These are phyloP conservation scores for Leptographium galeiforme DNA, from an alignment of 2,329 filamentous ascomycete genomes.

Conservation along the genomic window DNA sequence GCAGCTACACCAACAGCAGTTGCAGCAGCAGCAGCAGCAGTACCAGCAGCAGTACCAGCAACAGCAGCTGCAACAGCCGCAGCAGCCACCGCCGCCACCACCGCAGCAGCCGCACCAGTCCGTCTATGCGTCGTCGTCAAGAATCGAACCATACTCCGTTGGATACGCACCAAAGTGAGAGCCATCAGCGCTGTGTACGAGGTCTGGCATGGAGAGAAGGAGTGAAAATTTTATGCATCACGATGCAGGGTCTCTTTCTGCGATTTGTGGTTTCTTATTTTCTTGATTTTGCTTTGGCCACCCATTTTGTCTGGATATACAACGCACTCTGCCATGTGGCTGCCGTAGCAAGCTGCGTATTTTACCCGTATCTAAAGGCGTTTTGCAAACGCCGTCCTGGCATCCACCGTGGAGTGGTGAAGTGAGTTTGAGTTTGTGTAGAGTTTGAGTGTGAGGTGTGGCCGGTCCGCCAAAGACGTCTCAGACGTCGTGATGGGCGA, in stretches of 20 bases:
- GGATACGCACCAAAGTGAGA: slow-evolving; percentile 19
- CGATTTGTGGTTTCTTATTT: neutral
- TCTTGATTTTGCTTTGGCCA: neutral
- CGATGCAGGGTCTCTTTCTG: neutral
- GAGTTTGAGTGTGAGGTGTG: neutral
- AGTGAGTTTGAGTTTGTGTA: neutral
- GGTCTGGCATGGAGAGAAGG: neutral
- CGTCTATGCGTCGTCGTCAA: slow-evolving; percentile 6
- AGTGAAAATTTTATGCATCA: neutral
- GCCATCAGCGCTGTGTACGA: neutral
- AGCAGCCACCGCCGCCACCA: slow-evolving; percentile 1
- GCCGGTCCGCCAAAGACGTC: no score
- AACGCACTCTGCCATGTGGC: neutral
- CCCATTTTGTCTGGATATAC: slow-evolving; percentile 1
- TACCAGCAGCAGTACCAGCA: neutral
- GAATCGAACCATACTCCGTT: slow-evolving; percentile 10
- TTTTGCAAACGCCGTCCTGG: no score
- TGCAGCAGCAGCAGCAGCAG: neutral
- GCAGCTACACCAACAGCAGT: neutral
- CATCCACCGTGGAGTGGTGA: no score
- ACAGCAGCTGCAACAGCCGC: slow-evolving; percentile 23
- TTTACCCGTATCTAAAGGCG: neutral
- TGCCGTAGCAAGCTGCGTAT: neutral
- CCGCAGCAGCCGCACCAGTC: slow-evolving; percentile 2
- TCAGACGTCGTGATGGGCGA: neutral